These are phyloP conservation scores for Solanum peruvianum DNA, from an alignment of 257 asterid genomes.

Conservation along the genomic window DNA sequence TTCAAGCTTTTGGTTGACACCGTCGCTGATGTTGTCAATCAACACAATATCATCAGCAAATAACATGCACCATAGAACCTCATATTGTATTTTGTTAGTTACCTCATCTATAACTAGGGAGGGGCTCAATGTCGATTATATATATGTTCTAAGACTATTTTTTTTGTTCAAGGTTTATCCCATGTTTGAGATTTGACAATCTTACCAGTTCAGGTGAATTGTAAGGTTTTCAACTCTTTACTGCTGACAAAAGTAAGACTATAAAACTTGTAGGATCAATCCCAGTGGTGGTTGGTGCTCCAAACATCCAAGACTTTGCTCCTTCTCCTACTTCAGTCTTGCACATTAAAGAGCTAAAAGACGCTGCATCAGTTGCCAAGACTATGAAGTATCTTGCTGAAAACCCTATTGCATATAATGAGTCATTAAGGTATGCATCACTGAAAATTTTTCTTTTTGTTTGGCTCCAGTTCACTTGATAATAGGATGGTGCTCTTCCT, in stretches of 20 bases:
- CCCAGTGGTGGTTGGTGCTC: slow-evolving; percentile 94
- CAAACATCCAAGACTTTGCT: slow-evolving; percentile 87
- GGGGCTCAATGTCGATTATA: background rate
- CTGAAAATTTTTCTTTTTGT: background rate
- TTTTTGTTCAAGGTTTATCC: background rate
- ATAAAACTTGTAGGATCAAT: slow-evolving; percentile 43
- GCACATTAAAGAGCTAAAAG: slow-evolving; percentile 68
- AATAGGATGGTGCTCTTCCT: background rate
- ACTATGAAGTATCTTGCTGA: slow-evolving; percentile 69
- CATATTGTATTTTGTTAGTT: background rate
- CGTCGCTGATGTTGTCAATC: background rate
- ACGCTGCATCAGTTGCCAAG: slow-evolving; percentile 62
- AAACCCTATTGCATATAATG: slow-evolving; percentile 62
- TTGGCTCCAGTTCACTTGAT: background rate
- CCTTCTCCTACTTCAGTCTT: slow-evolving; percentile 60
- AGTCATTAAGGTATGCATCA: slow-evolving; percentile 53
- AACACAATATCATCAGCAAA: background rate
- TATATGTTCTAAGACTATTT: background rate
- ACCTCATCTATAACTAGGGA: background rate
- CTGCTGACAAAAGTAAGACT: background rate
- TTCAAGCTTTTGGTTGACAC: background rate
- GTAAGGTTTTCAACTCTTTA: background rate
- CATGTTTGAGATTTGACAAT: background rate
- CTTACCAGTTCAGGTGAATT: background rate
- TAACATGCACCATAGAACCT: background rate